A percentile compares a stretch with the other conserved stretches of the same genome.
Evolutionary conservation across 192 early-diverging fungal genomes (phyloP).

Genomic region (Linnemannia schmuckeri): DNA sequence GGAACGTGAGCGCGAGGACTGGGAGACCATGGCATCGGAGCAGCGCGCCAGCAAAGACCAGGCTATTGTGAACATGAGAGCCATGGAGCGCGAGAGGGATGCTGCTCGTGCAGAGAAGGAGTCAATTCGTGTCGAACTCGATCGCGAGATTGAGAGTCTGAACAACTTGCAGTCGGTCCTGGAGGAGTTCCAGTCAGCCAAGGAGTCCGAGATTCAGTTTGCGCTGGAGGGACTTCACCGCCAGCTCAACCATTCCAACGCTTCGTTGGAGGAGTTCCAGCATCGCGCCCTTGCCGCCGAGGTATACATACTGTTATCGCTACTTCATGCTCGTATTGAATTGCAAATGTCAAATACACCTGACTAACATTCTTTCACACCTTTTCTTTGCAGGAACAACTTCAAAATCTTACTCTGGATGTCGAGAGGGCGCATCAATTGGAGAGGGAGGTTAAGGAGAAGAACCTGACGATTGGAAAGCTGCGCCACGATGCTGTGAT

Average conservation of each 20-base stretch:
- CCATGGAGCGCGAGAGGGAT: constrained; percentile 67
- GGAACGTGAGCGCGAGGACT: constrained; percentile 74
- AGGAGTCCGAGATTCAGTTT: constrained; percentile 68
- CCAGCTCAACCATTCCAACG: constrained; percentile 55
- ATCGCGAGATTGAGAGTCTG: constrained; percentile 71
- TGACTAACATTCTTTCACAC: constrained; percentile 41
- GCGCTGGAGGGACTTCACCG: constrained; percentile 71
- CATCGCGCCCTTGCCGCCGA: constrained; percentile 69
- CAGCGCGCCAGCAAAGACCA: constrained; percentile 66
- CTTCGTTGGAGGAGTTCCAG: constrained; percentile 69
- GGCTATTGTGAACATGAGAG: constrained; percentile 60
- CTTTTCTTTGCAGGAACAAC: constrained; percentile 60
- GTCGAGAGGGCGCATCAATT: constrained; percentile 64
- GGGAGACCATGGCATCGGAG: constrained; percentile 71
- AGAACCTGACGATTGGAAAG: constrained; percentile 81
- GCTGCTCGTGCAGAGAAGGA: constrained; percentile 62
- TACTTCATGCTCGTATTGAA: not conserved
- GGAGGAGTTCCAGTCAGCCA: constrained; percentile 87
- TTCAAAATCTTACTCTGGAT: constrained; percentile 66
- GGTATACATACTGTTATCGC: constrained; percentile 35
- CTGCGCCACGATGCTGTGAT: constrained; percentile 85
- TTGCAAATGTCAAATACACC: constrained; percentile 23
- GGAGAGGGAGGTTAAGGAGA: constrained; percentile 77
- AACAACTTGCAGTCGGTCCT: constrained; percentile 89
- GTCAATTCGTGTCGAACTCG: constrained; percentile 60